These are phyloP conservation scores for Exophiala viscosa DNA, from an alignment of 2,329 filamentous ascomycete species.

Conservation along the genomic window DNA sequence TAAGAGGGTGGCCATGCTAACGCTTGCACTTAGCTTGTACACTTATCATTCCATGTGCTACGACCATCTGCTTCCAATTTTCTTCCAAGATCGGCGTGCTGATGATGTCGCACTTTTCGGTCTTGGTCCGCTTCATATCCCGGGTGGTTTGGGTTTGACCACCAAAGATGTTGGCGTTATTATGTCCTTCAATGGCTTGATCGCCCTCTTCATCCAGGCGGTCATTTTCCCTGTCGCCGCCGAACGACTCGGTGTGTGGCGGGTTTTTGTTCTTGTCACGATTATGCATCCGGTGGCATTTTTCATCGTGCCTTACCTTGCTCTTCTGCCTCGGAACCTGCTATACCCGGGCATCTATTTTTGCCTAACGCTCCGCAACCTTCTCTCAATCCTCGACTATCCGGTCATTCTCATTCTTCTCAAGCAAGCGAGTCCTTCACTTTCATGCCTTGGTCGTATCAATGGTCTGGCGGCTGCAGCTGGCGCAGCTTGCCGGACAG, in stretches of 20 bases:
- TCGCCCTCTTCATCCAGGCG: conserved; percentile 70
- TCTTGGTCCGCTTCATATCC: conserved; percentile 51
- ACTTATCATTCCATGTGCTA: conserved; percentile 92
- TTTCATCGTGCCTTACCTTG: conserved; percentile 65
- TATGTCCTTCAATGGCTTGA: conserved; percentile 65
- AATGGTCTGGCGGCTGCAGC: conserved; percentile 69
- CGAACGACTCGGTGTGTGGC: conserved; percentile 63
- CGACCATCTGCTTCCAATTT: conserved; percentile 87
- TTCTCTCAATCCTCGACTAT: conserved; percentile 65
- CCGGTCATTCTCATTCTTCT: conserved; percentile 67
- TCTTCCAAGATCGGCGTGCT: conserved; percentile 72
- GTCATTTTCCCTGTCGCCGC: conserved; percentile 66
- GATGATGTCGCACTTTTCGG: conserved; percentile 37
- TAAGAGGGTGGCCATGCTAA: conserved; percentile 67
- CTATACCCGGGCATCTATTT: conserved; percentile 62
- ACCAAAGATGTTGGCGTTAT: conserved; percentile 66
- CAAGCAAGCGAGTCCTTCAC: conserved; percentile 65
- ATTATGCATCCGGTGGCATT: conserved; percentile 65
- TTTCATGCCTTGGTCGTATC: conserved; percentile 63
- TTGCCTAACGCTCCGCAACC: conserved; percentile 62
- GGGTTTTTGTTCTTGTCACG: conserved; percentile 62
- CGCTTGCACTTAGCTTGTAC: conserved; percentile 81
- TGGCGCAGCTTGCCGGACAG: conserved; percentile 66
- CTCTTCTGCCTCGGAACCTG: conserved; percentile 52
- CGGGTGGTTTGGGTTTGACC: conserved; percentile 63